Percentiles rank a stretch among this genome's conserved stretches.
These are phyloP conservation scores for Polysphondylium violaceum DNA, from an alignment of 78 protist genomes.

Conservation along the genomic window DNA sequence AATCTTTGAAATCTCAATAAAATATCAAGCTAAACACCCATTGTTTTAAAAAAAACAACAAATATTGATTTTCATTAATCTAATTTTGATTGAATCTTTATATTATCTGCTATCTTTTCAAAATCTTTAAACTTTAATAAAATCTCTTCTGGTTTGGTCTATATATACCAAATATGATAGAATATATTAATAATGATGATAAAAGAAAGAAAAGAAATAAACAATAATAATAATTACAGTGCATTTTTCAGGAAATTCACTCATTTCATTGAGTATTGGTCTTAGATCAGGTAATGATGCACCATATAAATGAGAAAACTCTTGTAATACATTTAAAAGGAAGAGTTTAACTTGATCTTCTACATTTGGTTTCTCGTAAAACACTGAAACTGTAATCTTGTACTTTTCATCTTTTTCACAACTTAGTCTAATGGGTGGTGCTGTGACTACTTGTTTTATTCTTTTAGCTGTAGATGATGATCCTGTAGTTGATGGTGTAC, in stretches of 20 bases:
- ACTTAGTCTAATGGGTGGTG: slow-evolving; percentile 64
- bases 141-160: slow-evolving; percentile 77
- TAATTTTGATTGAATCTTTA: slow-evolving; percentile 14
- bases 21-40: too few relatives aligned
- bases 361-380: slow-evolving; percentile 38
- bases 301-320: slow-evolving; percentile 23
- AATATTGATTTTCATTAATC: not conserved
- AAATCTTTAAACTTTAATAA: slow-evolving; percentile 64
- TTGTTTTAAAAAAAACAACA: too few relatives aligned
- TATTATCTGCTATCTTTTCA: slow-evolving; percentile 35
- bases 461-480: slow-evolving; percentile 70
- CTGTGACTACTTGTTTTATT: slow-evolving; percentile 26
- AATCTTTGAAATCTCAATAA: too few relatives aligned
- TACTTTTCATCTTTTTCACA: slow-evolving; percentile 66
- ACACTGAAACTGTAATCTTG: slow-evolving; percentile 57
- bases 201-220: not conserved
- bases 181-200: not conserved
- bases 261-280: slow-evolving; percentile 59
- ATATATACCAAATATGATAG: too few relatives aligned
- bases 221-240: not conserved
- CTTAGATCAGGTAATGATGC: slow-evolving; percentile 26
- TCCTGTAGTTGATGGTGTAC: slow-evolving; percentile 77
- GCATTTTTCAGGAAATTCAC: slow-evolving; percentile 74
- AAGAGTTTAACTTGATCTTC: slow-evolving; percentile 54
- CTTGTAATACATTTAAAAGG: slow-evolving; percentile 15